phyloP scores from a whole-genome alignment of 495 filamentous ascomycete species.

The Talaromyces ruber region DNA sequence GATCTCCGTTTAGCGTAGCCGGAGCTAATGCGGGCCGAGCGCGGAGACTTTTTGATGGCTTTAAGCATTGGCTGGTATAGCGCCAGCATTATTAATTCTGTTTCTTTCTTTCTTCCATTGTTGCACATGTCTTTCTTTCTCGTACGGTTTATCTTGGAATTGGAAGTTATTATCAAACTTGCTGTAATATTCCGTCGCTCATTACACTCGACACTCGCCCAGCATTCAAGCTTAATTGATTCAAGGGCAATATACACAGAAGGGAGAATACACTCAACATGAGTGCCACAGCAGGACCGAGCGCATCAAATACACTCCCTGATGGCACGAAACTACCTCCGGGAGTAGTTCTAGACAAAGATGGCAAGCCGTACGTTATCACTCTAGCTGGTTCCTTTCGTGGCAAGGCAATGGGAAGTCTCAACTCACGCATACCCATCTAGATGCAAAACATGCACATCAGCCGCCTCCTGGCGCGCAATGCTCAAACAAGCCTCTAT shows the following conservation, averaged over 20 bases:
- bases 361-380: slow-evolving; percentile 84
- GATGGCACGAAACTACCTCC: slow-evolving; percentile 43
- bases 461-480: slow-evolving; percentile 57
- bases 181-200: not conserved
- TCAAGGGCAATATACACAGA: not conserved
- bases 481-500: slow-evolving; percentile 48
- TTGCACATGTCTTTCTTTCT: no score
- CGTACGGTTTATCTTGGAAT: no score
- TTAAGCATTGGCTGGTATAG: not conserved
- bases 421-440: slow-evolving; percentile 10
- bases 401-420: not conserved
- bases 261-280: not conserved
- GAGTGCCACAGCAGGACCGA: not conserved
- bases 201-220: not conserved
- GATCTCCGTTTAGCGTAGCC: not conserved
- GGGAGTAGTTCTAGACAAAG: slow-evolving; percentile 78
- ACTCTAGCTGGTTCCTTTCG: slow-evolving; percentile 2
- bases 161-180: not conserved
- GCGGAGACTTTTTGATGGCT: not conserved
- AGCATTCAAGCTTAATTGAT: not conserved
- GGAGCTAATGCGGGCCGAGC: slow-evolving; percentile 1
- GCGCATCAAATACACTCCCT: not conserved
- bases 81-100: not conserved
- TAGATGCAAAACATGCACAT: slow-evolving; percentile 87
- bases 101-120: not conserved